Evolutionary conservation across 208 protist species (phyloP), one percentile per base, ranked within the genome.

Genomic region (Acanthamoeba royreba): DNA sequence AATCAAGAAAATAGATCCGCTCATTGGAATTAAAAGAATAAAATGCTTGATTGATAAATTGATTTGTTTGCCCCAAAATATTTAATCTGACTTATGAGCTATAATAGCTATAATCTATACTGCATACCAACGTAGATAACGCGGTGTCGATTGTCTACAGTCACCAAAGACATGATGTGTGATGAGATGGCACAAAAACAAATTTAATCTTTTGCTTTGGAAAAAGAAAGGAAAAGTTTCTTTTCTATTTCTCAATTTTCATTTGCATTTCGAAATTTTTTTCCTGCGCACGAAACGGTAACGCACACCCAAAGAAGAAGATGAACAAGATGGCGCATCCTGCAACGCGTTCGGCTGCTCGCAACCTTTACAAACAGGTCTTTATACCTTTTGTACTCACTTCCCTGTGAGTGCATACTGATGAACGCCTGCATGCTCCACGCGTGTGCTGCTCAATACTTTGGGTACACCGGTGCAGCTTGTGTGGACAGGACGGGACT

Each of bases 331-430:
- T 85, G 74, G 74, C 74, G 17, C 74, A 47, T 15, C 46, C 15
- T 45, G 28, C 74, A 46, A 42, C 74, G 42, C 45, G 83, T 2
- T 3, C 49, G 11, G 83, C 83, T 31, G 83, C 55, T 19, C 83
- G 47, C 55, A 90, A 90, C 33, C 52, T 90, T 19, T 90, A 90
- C 55, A 90, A 90, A 42, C 83, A 90, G 83, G 83, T 61, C 25
- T 61, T 25, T 33, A 89, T 77, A 40, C 13, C 17, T 77, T 31
- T 42, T 77, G 31, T 15, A 19, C 53, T 61, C 19, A 61, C 53
- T 61, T n/a, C n/a, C n/a, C n/a, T n/a, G n/a, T n/a, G n/a, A n/a
- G n/a, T n/a, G n/a, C n/a, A n/a, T n/a, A n/a, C n/a, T n/a, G n/a
- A n/a, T n/a, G n/a, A n/a, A n/a, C 49, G 49, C 49, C 49, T 55